Conservation (phyloP, 768 basidiomycete genomes). For the Tricholoma sp. region DNA sequence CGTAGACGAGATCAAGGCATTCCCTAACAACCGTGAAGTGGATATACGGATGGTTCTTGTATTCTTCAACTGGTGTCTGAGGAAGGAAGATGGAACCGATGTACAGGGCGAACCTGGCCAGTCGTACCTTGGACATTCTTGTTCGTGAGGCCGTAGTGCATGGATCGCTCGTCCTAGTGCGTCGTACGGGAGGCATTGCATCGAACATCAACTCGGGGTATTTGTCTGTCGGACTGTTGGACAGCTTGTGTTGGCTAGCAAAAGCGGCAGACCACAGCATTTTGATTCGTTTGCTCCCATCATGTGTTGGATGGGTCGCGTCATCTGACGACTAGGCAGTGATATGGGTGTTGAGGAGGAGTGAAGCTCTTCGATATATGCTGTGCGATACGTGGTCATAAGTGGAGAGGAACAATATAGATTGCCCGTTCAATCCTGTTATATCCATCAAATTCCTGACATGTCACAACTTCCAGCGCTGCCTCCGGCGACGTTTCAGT, state of each 20-base stretch:
- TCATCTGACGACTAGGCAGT: neutral
- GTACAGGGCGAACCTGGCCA: neutral
- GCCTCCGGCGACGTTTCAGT: too few relatives aligned
- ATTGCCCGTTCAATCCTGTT: neutral
- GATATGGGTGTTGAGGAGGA: neutral
- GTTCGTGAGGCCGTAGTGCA: neutral
- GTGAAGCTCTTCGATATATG: too few relatives aligned
- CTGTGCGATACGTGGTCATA: neutral
- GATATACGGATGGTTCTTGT: neutral
- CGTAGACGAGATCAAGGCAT: neutral
- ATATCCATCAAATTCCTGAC: neutral
- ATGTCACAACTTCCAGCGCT: neutral
- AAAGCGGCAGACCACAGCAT: neutral
- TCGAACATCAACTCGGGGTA: neutral
- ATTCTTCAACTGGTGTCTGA: neutral
- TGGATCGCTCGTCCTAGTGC: neutral
- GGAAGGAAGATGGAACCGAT: too few relatives aligned
- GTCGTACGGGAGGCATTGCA: neutral
- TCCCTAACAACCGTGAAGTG: neutral
- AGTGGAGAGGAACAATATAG: neutral
- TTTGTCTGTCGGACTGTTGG: neutral
- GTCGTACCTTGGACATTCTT: neutral
- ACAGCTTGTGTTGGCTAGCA: neutral
- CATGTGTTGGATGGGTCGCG: neutral
- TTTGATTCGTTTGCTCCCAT: neutral